A percentile compares a stretch with the other conserved stretches of the same genome.
Conservation (phyloP, 805 yeast genomes). For the Pichia ethanolica region DNA sequence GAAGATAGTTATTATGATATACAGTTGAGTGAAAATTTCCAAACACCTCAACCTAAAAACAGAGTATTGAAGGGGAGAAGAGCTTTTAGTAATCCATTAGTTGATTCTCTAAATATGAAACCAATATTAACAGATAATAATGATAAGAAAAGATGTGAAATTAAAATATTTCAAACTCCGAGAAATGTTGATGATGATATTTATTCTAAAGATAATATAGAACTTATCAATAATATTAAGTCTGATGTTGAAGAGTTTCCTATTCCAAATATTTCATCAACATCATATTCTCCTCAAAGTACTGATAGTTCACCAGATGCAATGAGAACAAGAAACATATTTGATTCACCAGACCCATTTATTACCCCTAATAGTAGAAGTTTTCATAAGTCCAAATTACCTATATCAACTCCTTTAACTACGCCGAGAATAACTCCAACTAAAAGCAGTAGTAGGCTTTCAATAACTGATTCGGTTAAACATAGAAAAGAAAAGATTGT, state of each 20-base stretch:
- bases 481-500: neutral
- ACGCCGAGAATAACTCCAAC: slow-evolving; percentile 11
- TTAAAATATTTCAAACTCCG: slow-evolving; percentile 9
- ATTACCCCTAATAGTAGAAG: slow-evolving; percentile 22
- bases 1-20: neutral
- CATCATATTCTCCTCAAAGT: neutral
- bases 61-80: neutral
- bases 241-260: neutral
- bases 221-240: slow-evolving; percentile 8
- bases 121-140: slow-evolving; percentile 1
- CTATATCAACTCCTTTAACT: slow-evolving; percentile 11
- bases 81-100: slow-evolving; percentile 10
- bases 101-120: slow-evolving; percentile 6
- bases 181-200: neutral
- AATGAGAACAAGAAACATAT: slow-evolving; percentile 6
- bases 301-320: slow-evolving; percentile 9
- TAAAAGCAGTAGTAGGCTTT: slow-evolving; percentile 2
- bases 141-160: neutral
- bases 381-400: slow-evolving; percentile 8
- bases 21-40: slow-evolving; percentile 1
- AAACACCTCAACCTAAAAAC: neutral
- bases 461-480: slow-evolving; percentile 1
- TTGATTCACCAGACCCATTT: slow-evolving; percentile 24
- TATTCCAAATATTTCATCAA: neutral
- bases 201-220: slow-evolving; percentile 8